Base-by-base conservation (phyloP, 257 asterid genomes). In the Nicotiana undulata region DNA sequence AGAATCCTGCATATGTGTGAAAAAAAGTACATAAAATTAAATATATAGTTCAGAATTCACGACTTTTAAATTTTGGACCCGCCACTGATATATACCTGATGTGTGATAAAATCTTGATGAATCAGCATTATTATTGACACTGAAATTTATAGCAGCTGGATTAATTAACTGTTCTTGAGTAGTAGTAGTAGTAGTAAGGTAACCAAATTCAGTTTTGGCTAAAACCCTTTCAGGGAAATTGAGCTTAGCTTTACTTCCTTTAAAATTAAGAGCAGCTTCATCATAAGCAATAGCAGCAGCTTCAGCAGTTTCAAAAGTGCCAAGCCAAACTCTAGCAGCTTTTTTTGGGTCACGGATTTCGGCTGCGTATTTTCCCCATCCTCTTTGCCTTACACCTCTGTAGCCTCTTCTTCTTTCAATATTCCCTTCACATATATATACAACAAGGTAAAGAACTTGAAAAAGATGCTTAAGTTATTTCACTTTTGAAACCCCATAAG, bases 171-270 rank as follows among this genome's bases (percentile, higher is more conserved):
- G n/a, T 2, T 76, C 22, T 32, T 56, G 68, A 16, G 46, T 22
- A 16, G 6, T 6, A 52, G 46, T 22, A 16, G 6, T 6, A 52
- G 77, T 64, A 9, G 82, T 80, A 10, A 80, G 65, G 76, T 80
- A 80, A 9, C 82, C 82, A 29, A 80, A 80, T 55, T 65, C 65
- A 17, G 77, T 80, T 65, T 51, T 61, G 12, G 44, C 29, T 80
- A 65, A 37, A 51, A 80, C 82, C 15, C 82, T 53, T 65, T 80
- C 82, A 0, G 82, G 82, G 24, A 80, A 80, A 32, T 80, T 80
- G 12, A 80, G 82, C 40, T 80, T 80, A 17, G 82, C 82, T 53
- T 80, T 80, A 10, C n/a, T 80, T 32, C 82, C 77, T 79, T 65
- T 79, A 34, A 79, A 79, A 8, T 52, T 64, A 46, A 79, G 53